Base-by-base conservation (phyloP, 2,329 filamentous ascomycete species). In the Westerdykella aurantiaca region DNA sequence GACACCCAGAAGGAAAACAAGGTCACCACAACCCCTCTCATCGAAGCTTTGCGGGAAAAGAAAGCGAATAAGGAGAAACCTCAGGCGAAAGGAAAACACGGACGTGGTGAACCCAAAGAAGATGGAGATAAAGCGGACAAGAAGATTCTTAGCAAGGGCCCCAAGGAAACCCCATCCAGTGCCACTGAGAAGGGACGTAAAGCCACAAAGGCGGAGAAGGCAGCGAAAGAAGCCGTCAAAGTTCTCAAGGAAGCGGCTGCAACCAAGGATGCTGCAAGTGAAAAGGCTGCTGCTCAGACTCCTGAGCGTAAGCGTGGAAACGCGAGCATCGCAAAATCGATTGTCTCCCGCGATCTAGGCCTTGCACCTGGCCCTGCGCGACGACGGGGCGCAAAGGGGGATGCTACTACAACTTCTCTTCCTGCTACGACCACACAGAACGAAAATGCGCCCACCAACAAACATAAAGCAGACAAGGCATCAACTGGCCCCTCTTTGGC, bases 41-140 rank as follows among this genome's bases (percentile, higher is more conserved):
- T 97, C 42, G 88, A 96, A 61, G 94, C 83, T 52, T 76, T 96
- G 31, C 86, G 86, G 52, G 90, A 96, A 66, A 95, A 94, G 71
- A 96, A 95, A 70, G 88, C 88, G 12, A 88, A 81, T 63, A 81
- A 80, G 59, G 76, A 76, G 25, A 77, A 76, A 55, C 72, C 73
- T 25, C 73, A 73, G 22, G 70, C 71, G 29, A 75, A 78, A 34
- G 71, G 73, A 22, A 84, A 84, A 58, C 75, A 82, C 45, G 68
- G 68, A 34, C 71, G 75, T 17, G 76, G 77, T 47, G 80, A 84
- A 45, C 66, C 69, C 42, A 89, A 85, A 67, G 85, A 86, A 37
- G 70, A 72, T 14, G 63, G 61, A 38, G 60, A 58, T 34, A 58
- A 59, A 22, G 61, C 60, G 44, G 63, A 69, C 25, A 69, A 68